Evolutionary conservation across 306 rosid genomes (phyloP).

Genomic region (Lathyrus sativus): DNA sequence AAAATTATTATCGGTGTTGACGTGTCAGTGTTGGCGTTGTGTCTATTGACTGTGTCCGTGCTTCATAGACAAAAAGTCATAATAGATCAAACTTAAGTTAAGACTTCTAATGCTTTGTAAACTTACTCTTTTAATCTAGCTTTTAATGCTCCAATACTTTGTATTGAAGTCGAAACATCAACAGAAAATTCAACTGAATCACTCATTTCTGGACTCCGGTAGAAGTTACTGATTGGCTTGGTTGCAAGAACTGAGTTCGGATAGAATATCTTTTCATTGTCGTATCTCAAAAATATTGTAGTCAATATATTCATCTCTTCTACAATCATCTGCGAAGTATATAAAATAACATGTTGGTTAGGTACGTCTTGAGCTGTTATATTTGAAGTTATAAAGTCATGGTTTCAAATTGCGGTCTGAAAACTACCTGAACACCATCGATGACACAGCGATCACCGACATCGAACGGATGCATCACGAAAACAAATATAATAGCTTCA

Average conservation of each 20-base stretch:
- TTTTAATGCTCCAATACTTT: slow-evolving; percentile 68
- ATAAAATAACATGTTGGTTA: slow-evolving; percentile 20
- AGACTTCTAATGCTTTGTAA: background rate
- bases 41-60: no score
- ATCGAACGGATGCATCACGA: slow-evolving; percentile 87
- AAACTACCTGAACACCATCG: slow-evolving; percentile 82
- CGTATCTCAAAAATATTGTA: slow-evolving; percentile 71
- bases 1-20: no score
- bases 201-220: slow-evolving; percentile 84
- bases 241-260: slow-evolving; percentile 81
- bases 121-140: slow-evolving; percentile 62
- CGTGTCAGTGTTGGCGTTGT: no score
- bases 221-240: slow-evolving; percentile 84
- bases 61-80: background rate
- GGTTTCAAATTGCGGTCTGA: slow-evolving; percentile 1
- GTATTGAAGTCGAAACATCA: slow-evolving; percentile 71
- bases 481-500: slow-evolving; percentile 87
- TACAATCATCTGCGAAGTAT: slow-evolving; percentile 64
- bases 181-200: slow-evolving; percentile 71
- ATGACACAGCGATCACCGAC: slow-evolving; percentile 91
- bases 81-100: background rate
- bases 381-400: background rate
- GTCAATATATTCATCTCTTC: slow-evolving; percentile 93
- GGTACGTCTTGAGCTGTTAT: background rate
- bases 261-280: slow-evolving; percentile 82